Conservation (phyloP, 1,139 yeast genomes). For the Lodderomyces oxycetoniae region DNA sequence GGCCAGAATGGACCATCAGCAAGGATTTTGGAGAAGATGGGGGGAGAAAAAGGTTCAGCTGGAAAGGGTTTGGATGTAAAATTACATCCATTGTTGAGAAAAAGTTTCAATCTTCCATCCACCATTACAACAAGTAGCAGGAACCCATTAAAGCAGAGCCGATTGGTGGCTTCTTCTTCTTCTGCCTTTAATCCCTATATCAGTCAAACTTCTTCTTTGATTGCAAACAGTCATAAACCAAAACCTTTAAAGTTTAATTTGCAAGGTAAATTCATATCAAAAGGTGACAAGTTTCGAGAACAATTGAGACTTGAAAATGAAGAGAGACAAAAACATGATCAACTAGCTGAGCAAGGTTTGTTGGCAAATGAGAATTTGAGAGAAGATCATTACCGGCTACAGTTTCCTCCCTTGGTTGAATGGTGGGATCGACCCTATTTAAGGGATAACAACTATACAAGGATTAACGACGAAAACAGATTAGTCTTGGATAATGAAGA, state of each 20-base stretch:
- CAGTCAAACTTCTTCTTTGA: slow-evolving; percentile 29
- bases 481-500: slow-evolving; percentile 33
- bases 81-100: slow-evolving; percentile 55
- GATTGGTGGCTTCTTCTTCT: slow-evolving; percentile 34
- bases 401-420: slow-evolving; percentile 57
- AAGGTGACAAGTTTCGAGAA: slow-evolving; percentile 50
- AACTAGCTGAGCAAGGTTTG: slow-evolving; percentile 37
- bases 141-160: slow-evolving; percentile 15
- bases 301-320: slow-evolving; percentile 30
- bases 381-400: slow-evolving; percentile 47
- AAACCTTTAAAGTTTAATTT: slow-evolving; percentile 48
- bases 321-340: slow-evolving; percentile 20
- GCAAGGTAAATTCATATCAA: slow-evolving; percentile 56
- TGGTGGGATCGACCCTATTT: slow-evolving; percentile 77
- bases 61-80: slow-evolving; percentile 46
- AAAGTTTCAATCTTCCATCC: slow-evolving; percentile 31
- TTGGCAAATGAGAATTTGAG: slow-evolving; percentile 45
- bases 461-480: slow-evolving; percentile 17
- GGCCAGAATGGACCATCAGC: no score
- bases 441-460: slow-evolving; percentile 26
- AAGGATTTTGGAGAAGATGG: no score
- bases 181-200: slow-evolving; percentile 58
- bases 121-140: slow-evolving; percentile 14
- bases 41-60: background rate
- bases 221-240: slow-evolving; percentile 20